A percentile compares a stretch with the other conserved stretches of the same genome.
Conservation (phyloP, 2,329 filamentous ascomycete genomes). For the Stagonosporopsis vannaccii region DNA sequence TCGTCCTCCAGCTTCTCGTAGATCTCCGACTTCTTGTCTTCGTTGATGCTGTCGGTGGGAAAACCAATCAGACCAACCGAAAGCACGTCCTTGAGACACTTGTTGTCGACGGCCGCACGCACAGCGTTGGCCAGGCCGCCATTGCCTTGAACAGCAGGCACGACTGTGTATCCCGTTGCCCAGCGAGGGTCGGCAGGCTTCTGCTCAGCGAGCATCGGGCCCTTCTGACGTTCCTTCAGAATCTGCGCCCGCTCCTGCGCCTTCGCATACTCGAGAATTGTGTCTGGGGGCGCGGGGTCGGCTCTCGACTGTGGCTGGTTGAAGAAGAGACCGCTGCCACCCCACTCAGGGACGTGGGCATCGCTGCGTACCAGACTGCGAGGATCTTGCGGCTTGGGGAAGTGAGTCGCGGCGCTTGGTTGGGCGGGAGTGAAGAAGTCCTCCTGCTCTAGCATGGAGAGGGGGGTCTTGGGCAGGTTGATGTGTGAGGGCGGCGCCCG, state of each 20-base stretch:
- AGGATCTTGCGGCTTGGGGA: constrained; percentile 57
- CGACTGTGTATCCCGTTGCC: constrained; percentile 81
- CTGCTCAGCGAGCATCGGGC: constrained; percentile 23
- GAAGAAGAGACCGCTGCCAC: constrained; percentile 64
- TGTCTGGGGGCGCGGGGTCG: constrained; percentile 75
- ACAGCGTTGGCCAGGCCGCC: constrained; percentile 90
- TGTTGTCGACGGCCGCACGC: constrained; percentile 75
- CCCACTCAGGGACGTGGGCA: constrained; percentile 79
- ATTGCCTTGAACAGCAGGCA: constrained; percentile 88
- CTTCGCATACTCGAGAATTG: constrained; percentile 73
- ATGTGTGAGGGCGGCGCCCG: constrained; percentile 38
- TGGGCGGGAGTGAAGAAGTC: constrained; percentile 56
- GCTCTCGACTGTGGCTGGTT: constrained; percentile 82
- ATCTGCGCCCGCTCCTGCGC: constrained; percentile 49
- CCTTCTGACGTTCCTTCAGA: constrained; percentile 33
- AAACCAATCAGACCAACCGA: constrained; percentile 94
- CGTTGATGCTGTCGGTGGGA: constrained; percentile 84
- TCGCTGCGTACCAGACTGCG: constrained; percentile 72
- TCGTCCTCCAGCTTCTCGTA: constrained; percentile 81
- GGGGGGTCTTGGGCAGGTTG: constrained; percentile 51
- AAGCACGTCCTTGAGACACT: constrained; percentile 75
- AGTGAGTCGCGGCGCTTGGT: constrained; percentile 60
- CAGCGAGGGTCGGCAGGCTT: constrained; percentile 57
- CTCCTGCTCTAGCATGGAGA: constrained; percentile 47
- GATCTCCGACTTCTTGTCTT: constrained; percentile 81